Base-by-base conservation (phyloP, 2,329 filamentous ascomycete species). In the Stenocarpella maydis region DNA sequence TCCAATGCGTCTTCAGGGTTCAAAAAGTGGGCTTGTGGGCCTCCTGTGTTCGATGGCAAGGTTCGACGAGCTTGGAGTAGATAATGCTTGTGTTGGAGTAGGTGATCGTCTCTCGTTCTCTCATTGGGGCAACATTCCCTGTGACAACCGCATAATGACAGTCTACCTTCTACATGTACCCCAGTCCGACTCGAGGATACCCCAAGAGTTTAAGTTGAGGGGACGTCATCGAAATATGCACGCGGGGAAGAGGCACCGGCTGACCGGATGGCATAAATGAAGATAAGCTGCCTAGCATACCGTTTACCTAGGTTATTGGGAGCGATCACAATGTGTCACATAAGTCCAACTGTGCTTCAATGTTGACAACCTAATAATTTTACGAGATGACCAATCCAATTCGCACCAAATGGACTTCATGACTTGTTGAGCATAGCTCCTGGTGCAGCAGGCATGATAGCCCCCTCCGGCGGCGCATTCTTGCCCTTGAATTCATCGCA, bases 401-500 rank as follows among this genome's bases (percentile, higher is more conserved):
- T 15, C 10, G 14, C 19, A 47, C 1, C 4, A 19, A 9, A 10
- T 34, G 9, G 4, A 1, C 26, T 0, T n/a, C 41, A 37, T 8
- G 45, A 39, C 73, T 83, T 80, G 74, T 83, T 83, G 68, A 89
- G 74, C 26, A 90, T 86, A 53, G 85, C 85, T 2, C 86, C 87
- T 0, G 79, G 75, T 6, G 82, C 78, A 8, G 88, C 87, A 0
- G 90, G 90, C 85, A 91, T 84, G 74, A 90, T 75, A 1, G 90
- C 90, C 0, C 88, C 90, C 65, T 82, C 78, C 0, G 87, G 84
- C 0, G 87, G 84, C 4, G 78, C 78, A 70, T 90, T 91, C 78
- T 86, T 90, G 69, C 82, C 84, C 82, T 92, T 93, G 78, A 93
- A 94, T 45, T 92, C 88, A 75, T 93, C 90, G 37, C 84, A 88